Evolutionary conservation across 2,329 filamentous ascomycete genomes (phyloP).

Genomic region (Penicillium sp.): DNA sequence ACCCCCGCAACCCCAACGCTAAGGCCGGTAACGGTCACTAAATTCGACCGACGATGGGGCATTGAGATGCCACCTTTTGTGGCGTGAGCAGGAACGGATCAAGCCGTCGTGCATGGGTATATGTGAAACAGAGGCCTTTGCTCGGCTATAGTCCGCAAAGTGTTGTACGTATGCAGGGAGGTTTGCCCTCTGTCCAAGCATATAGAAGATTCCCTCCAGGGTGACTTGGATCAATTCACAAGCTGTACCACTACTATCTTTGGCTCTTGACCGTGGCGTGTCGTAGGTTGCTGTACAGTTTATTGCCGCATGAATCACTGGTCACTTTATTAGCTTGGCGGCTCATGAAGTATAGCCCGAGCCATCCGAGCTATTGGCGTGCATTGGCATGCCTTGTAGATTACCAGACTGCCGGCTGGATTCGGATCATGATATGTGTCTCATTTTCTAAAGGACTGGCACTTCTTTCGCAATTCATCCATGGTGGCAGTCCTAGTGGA

Average conservation of each 20-base stretch:
- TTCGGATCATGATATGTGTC: not conserved
- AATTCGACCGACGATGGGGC: conserved; percentile 19
- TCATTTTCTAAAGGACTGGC: not conserved
- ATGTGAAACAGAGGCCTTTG: not conserved
- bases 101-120: not conserved
- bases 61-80: conserved; percentile 17
- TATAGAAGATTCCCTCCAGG: conserved; percentile 37
- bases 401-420: not conserved
- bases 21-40: conserved; percentile 38
- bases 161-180: conserved; percentile 27
- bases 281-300: not conserved
- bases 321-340: no score
- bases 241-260: conserved; percentile 37
- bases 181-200: conserved; percentile 39
- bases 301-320: not conserved
- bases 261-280: not conserved
- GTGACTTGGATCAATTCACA: conserved; percentile 38
- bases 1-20: conserved; percentile 71
- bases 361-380: not conserved
- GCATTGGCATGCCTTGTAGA: not conserved
- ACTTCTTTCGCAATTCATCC: not conserved
- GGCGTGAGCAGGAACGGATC: conserved; percentile 12
- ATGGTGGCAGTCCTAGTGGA: not conserved
- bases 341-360: no score
- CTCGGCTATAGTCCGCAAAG: conserved; percentile 21